These are phyloP conservation scores for Populus simonii DNA, from an alignment of 345 rosid species.

Conservation along the genomic window DNA sequence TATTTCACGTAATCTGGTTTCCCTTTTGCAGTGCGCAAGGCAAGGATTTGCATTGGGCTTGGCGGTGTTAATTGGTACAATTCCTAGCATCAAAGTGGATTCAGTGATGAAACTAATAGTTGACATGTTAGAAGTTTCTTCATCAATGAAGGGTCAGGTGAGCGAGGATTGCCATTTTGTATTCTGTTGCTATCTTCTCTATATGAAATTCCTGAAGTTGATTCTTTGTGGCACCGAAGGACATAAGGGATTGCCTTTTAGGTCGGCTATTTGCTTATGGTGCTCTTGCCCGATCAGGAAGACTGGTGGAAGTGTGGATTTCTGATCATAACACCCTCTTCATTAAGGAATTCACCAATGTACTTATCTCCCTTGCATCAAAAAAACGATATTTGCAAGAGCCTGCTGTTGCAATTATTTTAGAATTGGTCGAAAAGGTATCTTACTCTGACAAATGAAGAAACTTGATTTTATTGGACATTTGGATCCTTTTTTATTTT, in stretches of 20 bases:
- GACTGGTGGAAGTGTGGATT: conserved; percentile 56
- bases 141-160: conserved; percentile 97
- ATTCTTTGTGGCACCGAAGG: conserved; percentile 46
- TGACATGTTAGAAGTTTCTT: conserved; percentile 67
- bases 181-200: background rate
- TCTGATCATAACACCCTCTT: conserved; percentile 50
- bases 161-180: conserved; percentile 19
- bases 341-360: conserved; percentile 60
- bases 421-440: conserved; percentile 80
- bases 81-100: conserved; percentile 61
- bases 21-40: conserved; percentile 73
- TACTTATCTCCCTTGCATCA: conserved; percentile 61
- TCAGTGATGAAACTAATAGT: conserved; percentile 68
- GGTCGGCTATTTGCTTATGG: conserved; percentile 91
- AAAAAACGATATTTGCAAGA: conserved; percentile 90
- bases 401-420: conserved; percentile 68
- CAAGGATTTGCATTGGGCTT: conserved; percentile 95
- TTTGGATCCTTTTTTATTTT: background rate
- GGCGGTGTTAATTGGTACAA: conserved; percentile 47
- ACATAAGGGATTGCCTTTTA: conserved; percentile 77
- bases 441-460: conserved; percentile 1
- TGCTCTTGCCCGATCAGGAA: conserved; percentile 74
- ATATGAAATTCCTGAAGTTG: conserved; percentile 3
- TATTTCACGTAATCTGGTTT: background rate
- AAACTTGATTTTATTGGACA: background rate